These are phyloP conservation scores for Exophiala calicioides DNA, from an alignment of 2,329 filamentous ascomycete species.

Conservation along the genomic window DNA sequence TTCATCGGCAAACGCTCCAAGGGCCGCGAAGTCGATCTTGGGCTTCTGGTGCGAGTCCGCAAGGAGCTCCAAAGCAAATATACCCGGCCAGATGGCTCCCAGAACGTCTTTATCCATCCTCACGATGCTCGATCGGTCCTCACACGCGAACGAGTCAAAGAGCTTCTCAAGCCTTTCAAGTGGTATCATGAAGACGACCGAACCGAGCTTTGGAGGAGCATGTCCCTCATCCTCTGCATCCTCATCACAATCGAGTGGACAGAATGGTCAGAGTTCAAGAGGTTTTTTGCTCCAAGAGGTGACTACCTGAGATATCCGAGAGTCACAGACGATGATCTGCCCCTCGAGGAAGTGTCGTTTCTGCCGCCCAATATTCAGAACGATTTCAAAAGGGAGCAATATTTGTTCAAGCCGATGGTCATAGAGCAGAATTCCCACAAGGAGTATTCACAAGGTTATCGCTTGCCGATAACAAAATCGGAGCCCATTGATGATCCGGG, in stretches of 20 bases:
- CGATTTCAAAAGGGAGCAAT: constrained; percentile 1
- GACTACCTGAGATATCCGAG: background rate
- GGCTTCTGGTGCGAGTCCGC: background rate
- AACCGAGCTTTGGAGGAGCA: background rate
- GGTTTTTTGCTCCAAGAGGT: background rate
- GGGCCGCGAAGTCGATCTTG: background rate
- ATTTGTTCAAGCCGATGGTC: background rate
- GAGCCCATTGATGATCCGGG: background rate
- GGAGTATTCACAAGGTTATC: constrained; percentile 1
- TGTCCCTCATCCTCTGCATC: constrained; percentile 4
- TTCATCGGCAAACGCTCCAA: background rate
- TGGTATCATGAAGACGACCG: constrained; percentile 3
- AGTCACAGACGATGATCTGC: background rate
- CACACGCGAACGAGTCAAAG: background rate
- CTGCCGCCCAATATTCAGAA: background rate
- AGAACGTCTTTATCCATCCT: constrained; percentile 2
- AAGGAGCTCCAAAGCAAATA: constrained; percentile 1
- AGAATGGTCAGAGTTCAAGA: constrained; percentile 1
- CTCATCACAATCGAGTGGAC: background rate
- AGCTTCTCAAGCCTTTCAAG: background rate
- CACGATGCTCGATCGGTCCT: background rate
- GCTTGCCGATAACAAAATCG: background rate
- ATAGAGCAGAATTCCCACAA: constrained; percentile 1
- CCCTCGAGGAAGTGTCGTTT: constrained; percentile 2
- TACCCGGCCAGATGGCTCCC: background rate